phyloP scores from a whole-genome alignment of 2,329 filamentous ascomycete species.

The Verticillium nonalfalfae region DNA sequence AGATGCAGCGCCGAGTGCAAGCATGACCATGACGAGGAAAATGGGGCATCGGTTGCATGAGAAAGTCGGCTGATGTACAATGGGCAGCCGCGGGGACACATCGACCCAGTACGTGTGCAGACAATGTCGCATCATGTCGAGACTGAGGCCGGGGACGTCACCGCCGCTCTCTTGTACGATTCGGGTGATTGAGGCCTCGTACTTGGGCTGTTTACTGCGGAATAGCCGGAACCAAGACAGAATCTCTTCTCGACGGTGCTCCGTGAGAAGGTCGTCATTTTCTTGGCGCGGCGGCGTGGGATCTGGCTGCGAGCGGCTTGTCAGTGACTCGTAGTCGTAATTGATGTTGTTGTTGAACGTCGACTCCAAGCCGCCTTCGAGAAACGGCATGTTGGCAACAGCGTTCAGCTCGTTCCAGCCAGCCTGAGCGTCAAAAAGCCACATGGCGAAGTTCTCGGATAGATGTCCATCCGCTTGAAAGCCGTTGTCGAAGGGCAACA shows the following conservation, averaged over 20 bases:
- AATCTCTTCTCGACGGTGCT: slow-evolving; percentile 37
- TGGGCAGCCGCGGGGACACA: slow-evolving; percentile 79
- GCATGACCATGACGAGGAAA: slow-evolving; percentile 71
- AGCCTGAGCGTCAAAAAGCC: slow-evolving; percentile 42
- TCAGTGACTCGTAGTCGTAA: slow-evolving; percentile 44
- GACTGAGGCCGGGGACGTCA: slow-evolving; percentile 49
- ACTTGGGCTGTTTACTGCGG: slow-evolving; percentile 33
- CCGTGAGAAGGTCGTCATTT: slow-evolving; percentile 36
- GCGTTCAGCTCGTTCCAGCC: slow-evolving; percentile 32
- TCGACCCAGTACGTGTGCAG: slow-evolving; percentile 83
- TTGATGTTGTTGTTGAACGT: slow-evolving; percentile 44
- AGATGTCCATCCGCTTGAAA: slow-evolving; percentile 27
- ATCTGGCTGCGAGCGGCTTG: slow-evolving; percentile 39
- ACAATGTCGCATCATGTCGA: slow-evolving; percentile 80
- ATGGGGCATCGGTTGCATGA: slow-evolving; percentile 72
- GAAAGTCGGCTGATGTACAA: slow-evolving; percentile 85
- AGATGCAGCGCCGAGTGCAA: slow-evolving; percentile 77
- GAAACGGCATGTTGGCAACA: slow-evolving; percentile 36
- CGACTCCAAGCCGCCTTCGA: slow-evolving; percentile 43
- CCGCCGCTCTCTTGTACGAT: slow-evolving; percentile 31
- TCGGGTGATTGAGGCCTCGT: slow-evolving; percentile 20
- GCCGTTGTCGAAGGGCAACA: slow-evolving; percentile 25
- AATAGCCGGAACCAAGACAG: slow-evolving; percentile 35
- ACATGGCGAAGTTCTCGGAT: slow-evolving; percentile 39
- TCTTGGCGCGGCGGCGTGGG: slow-evolving; percentile 33